These are phyloP conservation scores for Pseudisothecium myosuroides DNA, from an alignment of 225 moss, liverwort and hornwort species.

Conservation along the genomic window DNA sequence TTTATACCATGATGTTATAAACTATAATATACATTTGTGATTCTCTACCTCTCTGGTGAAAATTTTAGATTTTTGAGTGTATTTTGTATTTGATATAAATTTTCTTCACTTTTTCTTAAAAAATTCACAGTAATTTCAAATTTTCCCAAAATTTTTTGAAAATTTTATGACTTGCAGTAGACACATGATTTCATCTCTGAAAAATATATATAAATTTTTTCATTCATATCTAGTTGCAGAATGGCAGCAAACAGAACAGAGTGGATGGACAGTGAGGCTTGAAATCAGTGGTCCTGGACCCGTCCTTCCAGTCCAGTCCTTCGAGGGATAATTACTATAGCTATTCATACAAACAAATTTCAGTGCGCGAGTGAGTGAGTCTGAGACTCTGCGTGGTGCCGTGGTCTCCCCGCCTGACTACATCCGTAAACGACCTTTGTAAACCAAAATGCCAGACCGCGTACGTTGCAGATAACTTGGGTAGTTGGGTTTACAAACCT, in stretches of 20 bases:
- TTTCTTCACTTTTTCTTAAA: too few species aligned
- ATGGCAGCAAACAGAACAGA: background rate
- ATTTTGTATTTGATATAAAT: too few species aligned
- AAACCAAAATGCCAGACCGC: background rate
- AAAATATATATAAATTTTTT: background rate
- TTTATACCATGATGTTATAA: too few species aligned
- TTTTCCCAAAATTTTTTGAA: too few species aligned
- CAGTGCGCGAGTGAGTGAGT: background rate
- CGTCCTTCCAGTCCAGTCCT: background rate
- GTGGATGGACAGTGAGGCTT: background rate
- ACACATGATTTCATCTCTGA: background rate
- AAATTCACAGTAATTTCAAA: too few species aligned
- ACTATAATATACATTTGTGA: too few species aligned
- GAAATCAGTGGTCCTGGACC: background rate
- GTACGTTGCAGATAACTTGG: background rate
- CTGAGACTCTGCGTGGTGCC: background rate
- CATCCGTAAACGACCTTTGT: background rate
- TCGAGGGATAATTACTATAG: too few species aligned
- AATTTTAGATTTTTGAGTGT: too few species aligned
- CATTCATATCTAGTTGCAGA: background rate
- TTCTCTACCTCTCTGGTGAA: too few species aligned
- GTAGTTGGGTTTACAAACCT: background rate
- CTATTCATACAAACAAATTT: background rate
- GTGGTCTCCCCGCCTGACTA: background rate
- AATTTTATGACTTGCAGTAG: too few species aligned